phyloP scores from a whole-genome alignment of 179 eudicot species.

The Spinacia oleracea region DNA sequence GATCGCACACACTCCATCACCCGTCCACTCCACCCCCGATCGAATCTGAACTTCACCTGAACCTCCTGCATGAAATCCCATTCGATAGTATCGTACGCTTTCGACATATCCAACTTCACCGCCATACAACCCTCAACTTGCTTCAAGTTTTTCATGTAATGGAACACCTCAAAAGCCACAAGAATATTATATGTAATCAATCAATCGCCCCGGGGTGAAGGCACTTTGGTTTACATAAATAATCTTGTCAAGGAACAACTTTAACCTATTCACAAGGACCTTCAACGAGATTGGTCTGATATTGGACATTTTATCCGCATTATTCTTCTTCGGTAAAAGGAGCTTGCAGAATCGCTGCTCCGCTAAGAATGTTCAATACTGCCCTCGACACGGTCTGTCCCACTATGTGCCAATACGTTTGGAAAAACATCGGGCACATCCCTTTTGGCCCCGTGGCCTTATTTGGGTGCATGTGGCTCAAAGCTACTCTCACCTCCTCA shows the following conservation, averaged over 20 bases:
- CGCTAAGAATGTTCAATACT: too few relatives aligned
- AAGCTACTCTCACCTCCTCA: too few relatives aligned
- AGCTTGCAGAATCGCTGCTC: too few relatives aligned
- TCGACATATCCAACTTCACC: neutral
- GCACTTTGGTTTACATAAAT: neutral
- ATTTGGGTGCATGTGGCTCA: too few relatives aligned
- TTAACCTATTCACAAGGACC: too few relatives aligned
- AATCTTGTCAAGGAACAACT: neutral
- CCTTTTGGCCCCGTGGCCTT: too few relatives aligned
- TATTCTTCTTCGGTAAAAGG: too few relatives aligned
- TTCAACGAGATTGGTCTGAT: too few relatives aligned
- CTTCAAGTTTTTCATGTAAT: neutral
- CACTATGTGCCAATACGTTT: too few relatives aligned
- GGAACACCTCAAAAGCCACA: neutral
- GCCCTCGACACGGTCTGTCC: too few relatives aligned
- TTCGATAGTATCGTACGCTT: neutral
- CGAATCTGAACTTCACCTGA: neutral
- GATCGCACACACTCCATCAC: neutral
- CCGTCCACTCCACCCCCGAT: neutral
- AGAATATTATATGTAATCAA: neutral
- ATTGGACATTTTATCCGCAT: too few relatives aligned
- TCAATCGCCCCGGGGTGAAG: neutral
- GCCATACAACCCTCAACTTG: neutral
- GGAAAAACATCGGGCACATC: too few relatives aligned
- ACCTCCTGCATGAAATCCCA: neutral